Evolutionary conservation across 1,139 yeast species (phyloP).

Genomic region (Kurtzmaniella natalensis): DNA sequence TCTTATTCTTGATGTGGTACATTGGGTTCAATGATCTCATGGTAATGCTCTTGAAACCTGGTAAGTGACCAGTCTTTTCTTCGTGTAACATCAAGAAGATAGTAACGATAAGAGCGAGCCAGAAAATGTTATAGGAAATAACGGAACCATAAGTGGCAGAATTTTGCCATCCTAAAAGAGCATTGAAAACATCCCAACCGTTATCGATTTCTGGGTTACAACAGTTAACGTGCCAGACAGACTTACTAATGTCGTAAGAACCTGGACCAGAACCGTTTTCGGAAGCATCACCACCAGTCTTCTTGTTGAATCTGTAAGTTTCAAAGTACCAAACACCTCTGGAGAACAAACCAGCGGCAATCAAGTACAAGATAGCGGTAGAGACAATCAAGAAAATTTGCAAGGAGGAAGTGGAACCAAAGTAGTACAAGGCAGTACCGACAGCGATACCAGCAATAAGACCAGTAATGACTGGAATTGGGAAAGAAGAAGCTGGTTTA

Average conservation of each 20-base stretch:
- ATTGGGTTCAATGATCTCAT: slow-evolving; percentile 63
- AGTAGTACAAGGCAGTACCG: slow-evolving; percentile 66
- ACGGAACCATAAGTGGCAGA: slow-evolving; percentile 88
- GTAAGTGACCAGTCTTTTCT: slow-evolving; percentile 51
- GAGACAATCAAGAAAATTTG: slow-evolving; percentile 78
- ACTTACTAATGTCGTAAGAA: slow-evolving; percentile 67
- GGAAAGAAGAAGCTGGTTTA: slow-evolving; percentile 75
- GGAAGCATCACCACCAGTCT: slow-evolving; percentile 84
- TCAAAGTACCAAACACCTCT: slow-evolving; percentile 89
- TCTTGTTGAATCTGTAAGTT: slow-evolving; percentile 53
- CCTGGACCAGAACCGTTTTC: slow-evolving; percentile 93
- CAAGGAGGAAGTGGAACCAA: slow-evolving; percentile 72
- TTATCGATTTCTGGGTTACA: slow-evolving; percentile 86
- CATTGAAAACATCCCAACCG: slow-evolving; percentile 92
- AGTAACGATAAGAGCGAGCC: slow-evolving; percentile 59
- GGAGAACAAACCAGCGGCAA: slow-evolving; percentile 85
- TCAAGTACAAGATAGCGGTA: slow-evolving; percentile 76
- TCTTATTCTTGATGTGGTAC: slow-evolving; percentile 65
- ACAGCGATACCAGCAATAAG: slow-evolving; percentile 65
- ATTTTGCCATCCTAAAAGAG: slow-evolving; percentile 87
- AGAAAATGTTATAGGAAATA: slow-evolving; percentile 76
- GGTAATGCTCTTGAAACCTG: slow-evolving; percentile 43
- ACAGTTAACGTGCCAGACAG: slow-evolving; percentile 94
- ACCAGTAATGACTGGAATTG: slow-evolving; percentile 78
- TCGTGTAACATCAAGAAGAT: slow-evolving; percentile 63